Conservation (phyloP, 2,329 filamentous ascomycete genomes). For the Penicillium sp. region DNA sequence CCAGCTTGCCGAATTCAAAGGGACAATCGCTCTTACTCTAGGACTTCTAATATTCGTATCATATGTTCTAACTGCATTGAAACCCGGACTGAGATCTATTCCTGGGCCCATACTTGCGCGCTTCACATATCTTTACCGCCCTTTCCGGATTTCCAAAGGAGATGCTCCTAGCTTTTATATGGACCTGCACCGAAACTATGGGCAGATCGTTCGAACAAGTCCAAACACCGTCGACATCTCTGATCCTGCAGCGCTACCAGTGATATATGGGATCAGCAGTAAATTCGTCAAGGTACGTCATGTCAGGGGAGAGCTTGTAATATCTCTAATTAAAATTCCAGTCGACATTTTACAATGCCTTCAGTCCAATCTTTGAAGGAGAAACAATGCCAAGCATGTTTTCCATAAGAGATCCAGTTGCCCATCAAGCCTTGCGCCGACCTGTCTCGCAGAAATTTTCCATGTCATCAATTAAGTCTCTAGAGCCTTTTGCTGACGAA, state of each 20-base stretch:
- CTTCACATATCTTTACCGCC: conserved; percentile 11
- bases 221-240: conserved; percentile 35
- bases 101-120: conserved; percentile 10
- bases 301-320: background rate
- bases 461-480: conserved; percentile 19
- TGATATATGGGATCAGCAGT: conserved; percentile 23
- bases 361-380: conserved; percentile 7
- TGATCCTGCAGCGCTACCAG: conserved; percentile 26
- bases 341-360: conserved; percentile 6
- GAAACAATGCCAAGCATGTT: conserved; percentile 30
- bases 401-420: conserved; percentile 33
- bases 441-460: conserved; percentile 21
- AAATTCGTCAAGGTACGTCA: conserved; percentile 22
- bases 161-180: conserved; percentile 8
- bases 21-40: background rate
- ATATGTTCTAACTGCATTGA: conserved; percentile 3
- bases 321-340: background rate
- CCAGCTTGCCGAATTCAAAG: background rate
- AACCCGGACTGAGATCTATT: conserved; percentile 8
- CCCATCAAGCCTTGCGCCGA: conserved; percentile 28
- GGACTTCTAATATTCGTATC: background rate
- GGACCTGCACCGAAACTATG: conserved; percentile 32
- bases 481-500: background rate
- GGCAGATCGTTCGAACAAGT: conserved; percentile 32
- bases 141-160: conserved; percentile 8